Evolutionary conservation across 2,329 filamentous ascomycete genomes (phyloP), one percentile per base, ranked within the genome.

Genomic region (Pseudogymnoascus pannorum): DNA sequence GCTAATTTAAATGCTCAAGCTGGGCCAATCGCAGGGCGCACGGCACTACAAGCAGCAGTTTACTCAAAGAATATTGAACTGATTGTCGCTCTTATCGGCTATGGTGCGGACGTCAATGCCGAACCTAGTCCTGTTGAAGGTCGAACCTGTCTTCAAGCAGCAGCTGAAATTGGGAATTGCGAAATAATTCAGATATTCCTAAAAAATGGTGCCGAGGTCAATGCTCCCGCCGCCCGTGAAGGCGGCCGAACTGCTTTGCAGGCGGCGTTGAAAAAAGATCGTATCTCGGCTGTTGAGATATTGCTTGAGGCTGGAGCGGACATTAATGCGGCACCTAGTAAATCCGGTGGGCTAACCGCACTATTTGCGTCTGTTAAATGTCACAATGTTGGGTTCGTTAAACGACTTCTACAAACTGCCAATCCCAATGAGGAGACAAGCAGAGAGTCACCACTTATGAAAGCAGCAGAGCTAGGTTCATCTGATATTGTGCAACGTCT

Each of bases 101-200:
- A 26, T 33, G 57, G 57, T 33, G 57, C 57, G 12, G 57, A 58
- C 35, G 57, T 58, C 9, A 58, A 58, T 58, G 20, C 57, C 18
- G 33, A 36, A 36, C 33, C 33, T n/a, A 36, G 33, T 16, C n/a
- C 31, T 18, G 7, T 57, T 57, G 1, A 29, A 59, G 54, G 60
- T 16, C 16, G 9, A 29, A 62, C 60, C n/a, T 48, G 35, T 33
- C 54, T 62, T 51, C 60, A 62, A 62, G 57, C 38, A 14, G 73
- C 75, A 12, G 72, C 73, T 5, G 68, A 72, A 42, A 68, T 66
- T 24, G 75, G 74, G 2, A 70, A 76, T 48, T 60, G 72, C 2
- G 70, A 71, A 5, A 66, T 75, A 8, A 73, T 76, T 9, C 65
- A 73, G 18, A 68, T 68, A 58, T 64, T 77, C 1, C 65, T 76